Evolutionary conservation across 163 green algal genomes (phyloP).

Genomic region (Scenedesmus sp.): DNA sequence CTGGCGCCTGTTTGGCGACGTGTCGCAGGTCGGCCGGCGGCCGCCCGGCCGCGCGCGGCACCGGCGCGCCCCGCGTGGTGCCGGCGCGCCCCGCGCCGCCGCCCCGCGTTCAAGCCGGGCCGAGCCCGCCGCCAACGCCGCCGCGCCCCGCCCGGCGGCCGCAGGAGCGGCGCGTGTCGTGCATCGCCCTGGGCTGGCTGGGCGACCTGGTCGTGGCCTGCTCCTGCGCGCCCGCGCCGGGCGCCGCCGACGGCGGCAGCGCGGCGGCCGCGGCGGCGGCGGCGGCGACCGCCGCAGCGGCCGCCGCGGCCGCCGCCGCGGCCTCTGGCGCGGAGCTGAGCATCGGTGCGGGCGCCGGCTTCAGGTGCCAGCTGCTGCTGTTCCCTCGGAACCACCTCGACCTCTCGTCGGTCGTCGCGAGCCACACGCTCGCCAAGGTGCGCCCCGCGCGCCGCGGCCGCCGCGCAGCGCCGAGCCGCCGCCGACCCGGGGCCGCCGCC

Average conservation of each 20-base stretch:
- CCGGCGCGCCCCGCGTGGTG: neutral
- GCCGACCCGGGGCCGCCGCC: too few species aligned
- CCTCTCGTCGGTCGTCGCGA: conserved; percentile 70
- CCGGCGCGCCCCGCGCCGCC: too few species aligned
- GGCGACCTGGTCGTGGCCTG: conserved; percentile 52
- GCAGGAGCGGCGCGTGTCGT: conserved; percentile 41
- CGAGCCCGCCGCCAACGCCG: too few species aligned
- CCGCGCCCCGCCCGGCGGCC: too few species aligned
- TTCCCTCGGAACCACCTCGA: conserved; percentile 86
- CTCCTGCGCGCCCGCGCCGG: conserved; percentile 5
- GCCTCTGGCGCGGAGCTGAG: conserved; percentile 24
- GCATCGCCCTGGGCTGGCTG: conserved; percentile 60
- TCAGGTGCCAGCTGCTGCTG: conserved; percentile 73
- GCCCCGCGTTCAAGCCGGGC: too few species aligned
- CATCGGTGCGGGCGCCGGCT: conserved; percentile 7
- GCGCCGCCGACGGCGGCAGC: conserved; percentile 3
- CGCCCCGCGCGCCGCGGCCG: neutral
- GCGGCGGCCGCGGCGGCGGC: conserved; percentile 36
- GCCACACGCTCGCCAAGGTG: conserved; percentile 49
- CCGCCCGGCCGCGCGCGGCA: neutral
- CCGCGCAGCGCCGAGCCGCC: neutral
- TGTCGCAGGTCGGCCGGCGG: conserved; percentile 67
- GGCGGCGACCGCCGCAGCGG: neutral
- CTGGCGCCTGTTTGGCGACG: conserved; percentile 92
- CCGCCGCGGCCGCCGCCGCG: conserved; percentile 10